Conservation (phyloP, 2,329 filamentous ascomycete genomes). For the Ophiostoma himal-ulmi region DNA sequence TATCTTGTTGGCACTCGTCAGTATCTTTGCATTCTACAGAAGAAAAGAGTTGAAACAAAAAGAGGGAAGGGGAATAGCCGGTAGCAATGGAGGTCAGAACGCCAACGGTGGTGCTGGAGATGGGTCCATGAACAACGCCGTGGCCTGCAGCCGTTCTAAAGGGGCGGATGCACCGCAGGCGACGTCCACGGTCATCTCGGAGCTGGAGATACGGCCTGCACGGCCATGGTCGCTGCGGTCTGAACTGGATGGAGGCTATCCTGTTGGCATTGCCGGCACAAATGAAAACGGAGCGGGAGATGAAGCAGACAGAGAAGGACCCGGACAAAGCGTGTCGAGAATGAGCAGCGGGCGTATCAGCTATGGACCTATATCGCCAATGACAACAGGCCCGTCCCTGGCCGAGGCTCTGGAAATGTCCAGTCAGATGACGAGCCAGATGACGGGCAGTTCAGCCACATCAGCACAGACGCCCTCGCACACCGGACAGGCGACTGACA, state of each 20-base stretch:
- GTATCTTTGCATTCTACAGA: background rate
- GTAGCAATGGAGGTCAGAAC: background rate
- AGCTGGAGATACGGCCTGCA: conserved; percentile 24
- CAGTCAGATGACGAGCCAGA: too few relatives aligned
- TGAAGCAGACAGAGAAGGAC: background rate
- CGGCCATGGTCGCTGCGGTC: conserved; percentile 28
- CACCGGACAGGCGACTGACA: background rate
- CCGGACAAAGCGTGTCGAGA: background rate
- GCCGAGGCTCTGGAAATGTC: background rate
- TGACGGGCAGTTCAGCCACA: background rate
- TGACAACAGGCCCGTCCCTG: background rate
- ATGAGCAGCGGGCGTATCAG: conserved; percentile 6
- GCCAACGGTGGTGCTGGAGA: conserved; percentile 8
- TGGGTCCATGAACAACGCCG: conserved; percentile 3
- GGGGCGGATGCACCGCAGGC: background rate
- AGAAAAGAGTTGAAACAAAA: background rate
- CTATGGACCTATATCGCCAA: background rate
- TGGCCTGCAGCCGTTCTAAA: background rate
- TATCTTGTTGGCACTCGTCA: background rate
- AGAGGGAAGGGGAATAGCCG: background rate
- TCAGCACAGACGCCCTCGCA: background rate
- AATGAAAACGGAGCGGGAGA: background rate
- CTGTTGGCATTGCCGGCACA: background rate
- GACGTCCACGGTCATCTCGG: conserved; percentile 17
- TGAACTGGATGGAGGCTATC: conserved; percentile 24